phyloP scores from a whole-genome alignment of 306 rosid genomes.

The Malus orientalis region DNA sequence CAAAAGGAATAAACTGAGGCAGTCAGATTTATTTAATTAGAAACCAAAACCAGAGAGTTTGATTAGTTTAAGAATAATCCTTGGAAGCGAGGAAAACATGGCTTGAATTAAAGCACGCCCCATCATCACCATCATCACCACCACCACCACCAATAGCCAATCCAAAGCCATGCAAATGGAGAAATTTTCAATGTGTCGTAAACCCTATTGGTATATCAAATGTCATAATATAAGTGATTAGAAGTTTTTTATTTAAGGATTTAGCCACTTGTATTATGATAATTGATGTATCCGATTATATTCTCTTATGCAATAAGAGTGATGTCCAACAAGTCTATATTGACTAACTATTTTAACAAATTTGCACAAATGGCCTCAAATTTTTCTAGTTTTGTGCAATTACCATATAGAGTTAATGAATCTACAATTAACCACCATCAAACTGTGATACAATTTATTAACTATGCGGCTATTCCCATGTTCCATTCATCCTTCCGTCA shows the following conservation, averaged over 20 bases:
- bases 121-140: neutral
- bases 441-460: too few species aligned
- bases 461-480: neutral
- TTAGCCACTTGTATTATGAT: too few species aligned
- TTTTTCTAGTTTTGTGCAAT: neutral
- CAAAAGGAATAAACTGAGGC: neutral
- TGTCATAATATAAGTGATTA: too few species aligned
- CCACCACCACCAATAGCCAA: neutral
- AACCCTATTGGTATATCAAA: too few species aligned
- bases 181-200: too few species aligned
- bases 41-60: neutral
- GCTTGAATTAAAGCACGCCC: neutral
- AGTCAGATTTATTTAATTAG: neutral
- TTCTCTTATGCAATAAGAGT: neutral
- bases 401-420: neutral
- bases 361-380: neutral
- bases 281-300: too few species aligned
- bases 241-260: too few species aligned
- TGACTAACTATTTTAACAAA: neutral
- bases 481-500: neutral
- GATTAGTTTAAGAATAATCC: neutral
- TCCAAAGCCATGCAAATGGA: neutral
- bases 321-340: constrained; percentile 3
- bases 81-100: neutral
- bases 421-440: neutral